These are phyloP conservation scores for Pseudogymnoascus sp. DNA, from an alignment of 2,329 filamentous ascomycete genomes.

Conservation along the genomic window DNA sequence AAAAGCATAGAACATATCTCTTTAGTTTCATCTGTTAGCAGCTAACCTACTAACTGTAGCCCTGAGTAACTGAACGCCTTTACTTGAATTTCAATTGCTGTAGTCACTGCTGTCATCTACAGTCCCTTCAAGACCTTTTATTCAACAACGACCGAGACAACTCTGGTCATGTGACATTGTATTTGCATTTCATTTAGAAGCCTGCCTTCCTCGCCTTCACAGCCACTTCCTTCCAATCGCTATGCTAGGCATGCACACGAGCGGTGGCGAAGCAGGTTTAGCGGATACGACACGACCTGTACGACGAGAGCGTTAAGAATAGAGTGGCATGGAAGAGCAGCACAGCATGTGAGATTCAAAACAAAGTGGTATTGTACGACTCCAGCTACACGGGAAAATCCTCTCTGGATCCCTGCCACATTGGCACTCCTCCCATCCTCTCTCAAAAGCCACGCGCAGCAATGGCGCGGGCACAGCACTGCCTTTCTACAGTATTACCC, in stretches of 20 bases:
- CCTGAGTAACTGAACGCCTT: too few species aligned
- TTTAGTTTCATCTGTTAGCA: too few species aligned
- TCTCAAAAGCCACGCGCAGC: background rate
- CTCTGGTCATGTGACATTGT: background rate
- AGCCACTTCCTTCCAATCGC: background rate
- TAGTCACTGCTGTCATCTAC: too few species aligned
- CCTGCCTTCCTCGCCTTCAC: background rate
- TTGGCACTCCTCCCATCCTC: background rate
- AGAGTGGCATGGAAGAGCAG: background rate
- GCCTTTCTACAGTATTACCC: background rate
- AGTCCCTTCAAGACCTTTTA: too few species aligned
- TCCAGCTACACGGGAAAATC: slow-evolving; percentile 3
- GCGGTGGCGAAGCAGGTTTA: background rate
- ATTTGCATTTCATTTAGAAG: background rate
- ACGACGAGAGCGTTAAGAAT: background rate
- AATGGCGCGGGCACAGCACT: background rate
- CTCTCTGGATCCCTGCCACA: background rate
- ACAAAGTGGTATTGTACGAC: slow-evolving; percentile 7
- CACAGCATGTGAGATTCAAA: slow-evolving; percentile 2
- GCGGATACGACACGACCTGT: background rate
- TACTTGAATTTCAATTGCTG: too few species aligned
- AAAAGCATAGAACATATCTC: too few species aligned
- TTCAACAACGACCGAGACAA: background rate
- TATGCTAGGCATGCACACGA: background rate
- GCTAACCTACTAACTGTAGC: too few species aligned